A percentile compares a stretch with the other conserved stretches of the same genome.
These are phyloP conservation scores for Conringia planisiliqua DNA, from an alignment of 345 rosid genomes.

Conservation along the genomic window DNA sequence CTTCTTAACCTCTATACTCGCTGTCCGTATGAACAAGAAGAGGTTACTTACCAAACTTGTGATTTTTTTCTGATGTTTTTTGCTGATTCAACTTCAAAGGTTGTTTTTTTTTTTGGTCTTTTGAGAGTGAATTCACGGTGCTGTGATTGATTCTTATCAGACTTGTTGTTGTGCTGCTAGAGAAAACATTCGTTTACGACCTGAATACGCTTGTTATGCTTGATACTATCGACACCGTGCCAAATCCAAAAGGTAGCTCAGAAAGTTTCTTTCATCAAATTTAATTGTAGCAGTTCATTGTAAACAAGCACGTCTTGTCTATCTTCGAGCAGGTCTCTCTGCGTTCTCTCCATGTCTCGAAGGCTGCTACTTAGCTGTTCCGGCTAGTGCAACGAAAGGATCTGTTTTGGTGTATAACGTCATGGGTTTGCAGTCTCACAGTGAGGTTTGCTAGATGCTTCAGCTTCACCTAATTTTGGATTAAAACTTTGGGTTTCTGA, in stretches of 20 bases:
- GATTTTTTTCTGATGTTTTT: background rate
- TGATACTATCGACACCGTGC: conserved; percentile 76
- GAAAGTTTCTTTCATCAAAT: background rate
- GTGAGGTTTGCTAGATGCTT: conserved; percentile 57
- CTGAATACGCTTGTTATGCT: conserved; percentile 60
- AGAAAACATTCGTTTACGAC: conserved; percentile 74
- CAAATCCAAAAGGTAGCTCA: conserved; percentile 67
- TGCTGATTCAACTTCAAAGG: background rate
- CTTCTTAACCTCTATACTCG: conserved; percentile 79
- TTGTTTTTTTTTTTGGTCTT: background rate
- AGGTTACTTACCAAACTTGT: conserved; percentile 36
- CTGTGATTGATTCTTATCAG: conserved; percentile 42
- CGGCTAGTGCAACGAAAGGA: conserved; percentile 79
- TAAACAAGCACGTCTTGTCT: background rate
- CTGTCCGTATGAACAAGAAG: conserved; percentile 72
- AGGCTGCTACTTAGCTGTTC: conserved; percentile 92
- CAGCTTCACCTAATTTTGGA: background rate
- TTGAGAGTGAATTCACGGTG: conserved; percentile 6
- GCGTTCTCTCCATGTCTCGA: conserved; percentile 80
- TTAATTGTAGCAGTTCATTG: background rate
- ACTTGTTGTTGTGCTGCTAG: conserved; percentile 80
- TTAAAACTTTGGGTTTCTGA: background rate
- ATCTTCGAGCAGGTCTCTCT: conserved; percentile 56
- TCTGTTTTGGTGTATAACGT: conserved; percentile 82
- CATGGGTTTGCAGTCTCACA: conserved; percentile 69